phyloP scores from a whole-genome alignment of 306 rosid species.

The Benincasa hispida region DNA sequence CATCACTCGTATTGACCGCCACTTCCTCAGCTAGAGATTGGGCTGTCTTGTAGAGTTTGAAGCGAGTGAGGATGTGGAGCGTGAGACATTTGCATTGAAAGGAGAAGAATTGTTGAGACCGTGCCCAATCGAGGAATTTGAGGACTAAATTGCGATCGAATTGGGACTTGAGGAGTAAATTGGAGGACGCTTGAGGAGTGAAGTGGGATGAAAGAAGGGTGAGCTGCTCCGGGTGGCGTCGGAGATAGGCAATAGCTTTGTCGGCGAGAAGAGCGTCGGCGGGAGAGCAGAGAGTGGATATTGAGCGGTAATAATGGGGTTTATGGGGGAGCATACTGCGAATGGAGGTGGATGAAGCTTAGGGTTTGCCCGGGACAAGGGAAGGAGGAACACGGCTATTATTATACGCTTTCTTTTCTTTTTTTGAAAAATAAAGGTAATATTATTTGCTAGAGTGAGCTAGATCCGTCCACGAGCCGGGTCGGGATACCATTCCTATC shows the following conservation, averaged over 20 bases:
- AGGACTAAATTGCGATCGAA: slow-evolving; percentile 31
- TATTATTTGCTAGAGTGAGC: no score
- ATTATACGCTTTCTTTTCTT: no score
- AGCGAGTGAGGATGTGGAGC: slow-evolving; percentile 74
- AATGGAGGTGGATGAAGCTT: background rate
- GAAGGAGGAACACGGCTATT: background rate
- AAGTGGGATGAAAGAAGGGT: slow-evolving; percentile 35
- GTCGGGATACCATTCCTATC: no score
- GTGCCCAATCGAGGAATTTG: slow-evolving; percentile 62
- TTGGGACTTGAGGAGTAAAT: slow-evolving; percentile 61
- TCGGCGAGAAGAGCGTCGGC: slow-evolving; percentile 26
- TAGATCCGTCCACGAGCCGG: no score
- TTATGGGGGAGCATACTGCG: slow-evolving; percentile 23
- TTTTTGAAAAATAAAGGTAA: no score
- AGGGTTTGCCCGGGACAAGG: background rate
- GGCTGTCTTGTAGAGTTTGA: slow-evolving; percentile 57
- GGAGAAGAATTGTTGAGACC: slow-evolving; percentile 36
- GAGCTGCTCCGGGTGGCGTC: slow-evolving; percentile 54
- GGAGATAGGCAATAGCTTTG: slow-evolving; percentile 52
- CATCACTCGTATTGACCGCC: slow-evolving; percentile 20
- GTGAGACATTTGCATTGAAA: slow-evolving; percentile 56
- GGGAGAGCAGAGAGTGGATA: slow-evolving; percentile 22
- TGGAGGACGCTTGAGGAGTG: slow-evolving; percentile 63
- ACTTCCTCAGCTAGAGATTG: slow-evolving; percentile 63
- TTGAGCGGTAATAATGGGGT: slow-evolving; percentile 9